phyloP scores from a whole-genome alignment of 352 stramenopile species.

The Aphanomyces stellatus region DNA sequence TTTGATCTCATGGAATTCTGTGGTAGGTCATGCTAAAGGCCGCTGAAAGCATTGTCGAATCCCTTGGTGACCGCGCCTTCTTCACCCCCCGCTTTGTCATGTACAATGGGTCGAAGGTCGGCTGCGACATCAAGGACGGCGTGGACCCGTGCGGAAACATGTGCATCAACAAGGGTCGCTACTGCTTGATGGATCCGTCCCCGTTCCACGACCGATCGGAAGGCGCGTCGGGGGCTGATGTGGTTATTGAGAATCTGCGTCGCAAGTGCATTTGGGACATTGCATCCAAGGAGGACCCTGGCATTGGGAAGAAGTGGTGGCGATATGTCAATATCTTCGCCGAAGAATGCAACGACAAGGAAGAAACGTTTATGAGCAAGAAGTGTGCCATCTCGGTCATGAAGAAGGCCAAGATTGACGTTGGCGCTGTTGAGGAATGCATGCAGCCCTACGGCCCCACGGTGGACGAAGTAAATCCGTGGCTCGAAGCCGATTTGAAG shows the following conservation, averaged over 20 bases:
- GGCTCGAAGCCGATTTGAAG: slow-evolving; percentile 86
- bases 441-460: slow-evolving; percentile 89
- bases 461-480: slow-evolving; percentile 77
- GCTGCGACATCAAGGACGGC: slow-evolving; percentile 77
- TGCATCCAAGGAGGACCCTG: slow-evolving; percentile 53
- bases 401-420: slow-evolving; percentile 81
- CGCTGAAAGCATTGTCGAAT: slow-evolving; percentile 67
- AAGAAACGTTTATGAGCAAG: slow-evolving; percentile 79
- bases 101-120: slow-evolving; percentile 91
- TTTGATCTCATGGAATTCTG: slow-evolving; percentile 29
- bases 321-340: slow-evolving; percentile 92
- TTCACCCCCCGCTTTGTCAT: slow-evolving; percentile 96
- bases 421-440: slow-evolving; percentile 83
- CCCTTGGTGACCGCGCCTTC: slow-evolving; percentile 86
- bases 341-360: slow-evolving; percentile 72
- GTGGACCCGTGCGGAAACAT: slow-evolving; percentile 90
- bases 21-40: slow-evolving; percentile 55
- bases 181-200: slow-evolving; percentile 92
- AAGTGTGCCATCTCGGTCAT: slow-evolving; percentile 87
- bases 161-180: slow-evolving; percentile 95
- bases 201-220: slow-evolving; percentile 91
- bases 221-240: slow-evolving; percentile 90
- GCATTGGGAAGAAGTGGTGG: slow-evolving; percentile 90
- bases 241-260: slow-evolving; percentile 89
- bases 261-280: slow-evolving; percentile 94